Base-by-base conservation (phyloP, 495 filamentous ascomycete species). In the Parachaetomium inaequale region DNA sequence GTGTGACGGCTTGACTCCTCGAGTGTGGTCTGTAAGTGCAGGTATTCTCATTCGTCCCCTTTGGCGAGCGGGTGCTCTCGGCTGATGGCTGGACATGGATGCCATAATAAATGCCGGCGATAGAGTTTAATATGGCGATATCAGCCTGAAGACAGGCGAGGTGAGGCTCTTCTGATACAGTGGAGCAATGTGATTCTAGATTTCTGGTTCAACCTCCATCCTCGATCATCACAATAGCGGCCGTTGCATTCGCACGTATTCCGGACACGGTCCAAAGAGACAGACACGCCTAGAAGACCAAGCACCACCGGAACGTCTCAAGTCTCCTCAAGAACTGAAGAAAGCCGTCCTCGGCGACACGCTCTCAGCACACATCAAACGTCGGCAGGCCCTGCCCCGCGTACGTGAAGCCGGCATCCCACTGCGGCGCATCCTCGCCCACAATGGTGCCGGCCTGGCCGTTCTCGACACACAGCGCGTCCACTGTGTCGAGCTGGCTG, bases 381-480 rank as follows among this genome's bases (percentile, higher is more conserved):
- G 64, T 62, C 2, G 76, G 76, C 32, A 79, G 59, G n/a, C 64
- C 60, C 12, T 53, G 49, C 1, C 72, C 74, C 0, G 64, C 51
- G 38, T 68, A 68, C 0, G 74, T 61, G 38, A 76, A 78, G 21
- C 76, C 76, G 45, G 73, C 75, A 46, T 79, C 62, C 75, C 75
- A 79, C 64, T 77, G 70, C 10, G 74, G 75, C 4, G 69, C 52
- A 12, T 72, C 70, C 34, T 68, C 57, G 54, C 72, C 70, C 11
- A 79, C 70, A 38, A 79, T 68, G 43, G 75, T 74, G 38, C 76
- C 75, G 19, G 63, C 58, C 63, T 76, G 68, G n/a, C 74, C 73
- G 52, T 66, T 66, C 31, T 66, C 53, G 25, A 78, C 68, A 51
- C 76, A 79, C 23, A 78, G 59, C 15, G 68, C 67, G 63, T 76